A percentile compares a stretch with the other conserved stretches of the same genome.
phyloP scores from a whole-genome alignment of 2,329 filamentous ascomycete genomes.

The Ophiostoma montium region DNA sequence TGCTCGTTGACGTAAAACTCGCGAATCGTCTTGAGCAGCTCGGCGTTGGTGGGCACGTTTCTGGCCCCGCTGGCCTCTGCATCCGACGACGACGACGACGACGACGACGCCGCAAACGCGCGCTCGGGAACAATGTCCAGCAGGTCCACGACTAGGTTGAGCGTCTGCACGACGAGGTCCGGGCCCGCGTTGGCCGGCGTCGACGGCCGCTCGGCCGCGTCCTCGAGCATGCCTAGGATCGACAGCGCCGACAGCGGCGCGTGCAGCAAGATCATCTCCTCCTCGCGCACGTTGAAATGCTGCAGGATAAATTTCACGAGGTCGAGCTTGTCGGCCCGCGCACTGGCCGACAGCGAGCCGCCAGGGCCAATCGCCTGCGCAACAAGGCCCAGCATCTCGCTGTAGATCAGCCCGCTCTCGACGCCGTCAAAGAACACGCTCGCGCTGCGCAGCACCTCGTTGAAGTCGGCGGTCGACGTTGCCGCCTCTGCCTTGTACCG shows the following conservation, averaged over 20 bases:
- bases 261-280: conserved; percentile 85
- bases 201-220: conserved; percentile 28
- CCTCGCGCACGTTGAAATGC: conserved; percentile 87
- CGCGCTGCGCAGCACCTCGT: conserved; percentile 81
- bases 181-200: neutral
- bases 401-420: conserved; percentile 86
- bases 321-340: conserved; percentile 49
- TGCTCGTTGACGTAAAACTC: conserved; percentile 58
- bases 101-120: conserved; percentile 41
- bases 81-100: too few species aligned
- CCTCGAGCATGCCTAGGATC: conserved; percentile 44
- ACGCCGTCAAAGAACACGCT: conserved; percentile 96
- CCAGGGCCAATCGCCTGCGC: conserved; percentile 41
- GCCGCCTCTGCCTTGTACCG: conserved; percentile 51
- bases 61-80: too few species aligned
- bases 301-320: conserved; percentile 69
- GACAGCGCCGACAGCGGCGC: conserved; percentile 64
- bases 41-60: too few species aligned
- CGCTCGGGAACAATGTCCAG: conserved; percentile 51
- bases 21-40: conserved; percentile 46
- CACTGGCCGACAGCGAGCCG: conserved; percentile 26
- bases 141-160: conserved; percentile 39
- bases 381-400: conserved; percentile 59
- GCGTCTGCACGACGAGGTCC: conserved; percentile 21
- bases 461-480: conserved; percentile 54